A percentile compares a stretch with the other conserved stretches of the same genome.
Conservation (phyloP, 495 filamentous ascomycete genomes). For the Aspergillus avenaceus region DNA sequence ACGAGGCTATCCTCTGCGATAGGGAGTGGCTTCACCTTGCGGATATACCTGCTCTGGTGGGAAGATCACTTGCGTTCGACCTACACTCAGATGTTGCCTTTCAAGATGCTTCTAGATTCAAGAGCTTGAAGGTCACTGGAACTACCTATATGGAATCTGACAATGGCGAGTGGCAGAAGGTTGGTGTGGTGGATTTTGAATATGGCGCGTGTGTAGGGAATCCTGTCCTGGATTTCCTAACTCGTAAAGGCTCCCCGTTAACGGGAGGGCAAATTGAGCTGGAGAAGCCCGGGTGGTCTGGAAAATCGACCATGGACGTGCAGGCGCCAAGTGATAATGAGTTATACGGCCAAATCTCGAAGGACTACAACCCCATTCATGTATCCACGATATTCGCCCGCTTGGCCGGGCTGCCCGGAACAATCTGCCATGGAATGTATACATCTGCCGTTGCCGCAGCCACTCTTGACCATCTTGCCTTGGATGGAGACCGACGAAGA, state of each 20-base stretch:
- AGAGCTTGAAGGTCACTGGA: constrained; percentile 84
- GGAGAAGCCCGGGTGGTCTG: constrained; percentile 78
- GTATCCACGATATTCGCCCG: constrained; percentile 94
- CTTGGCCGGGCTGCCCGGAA: constrained; percentile 91
- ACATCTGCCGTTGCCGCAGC: constrained; percentile 90
- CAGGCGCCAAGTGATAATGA: constrained; percentile 73
- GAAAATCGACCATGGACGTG: constrained; percentile 61
- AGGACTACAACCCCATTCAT: constrained; percentile 98
- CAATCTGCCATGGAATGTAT: constrained; percentile 99
- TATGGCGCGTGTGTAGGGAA: constrained; percentile 88
- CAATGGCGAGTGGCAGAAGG: constrained; percentile 93
- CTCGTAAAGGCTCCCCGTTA: constrained; percentile 63
- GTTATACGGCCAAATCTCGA: constrained; percentile 93
- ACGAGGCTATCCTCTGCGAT: constrained; percentile 86
- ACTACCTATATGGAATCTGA: constrained; percentile 90
- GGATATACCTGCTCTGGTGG: constrained; percentile 77
- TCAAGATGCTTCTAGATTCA: constrained; percentile 91
- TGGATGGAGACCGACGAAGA: constrained; percentile 95
- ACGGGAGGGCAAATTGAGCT: background rate
- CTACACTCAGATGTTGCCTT: constrained; percentile 82
- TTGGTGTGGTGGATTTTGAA: constrained; percentile 90
- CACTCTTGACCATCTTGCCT: constrained; percentile 91
- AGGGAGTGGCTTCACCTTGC: constrained; percentile 96
- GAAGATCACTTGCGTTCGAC: constrained; percentile 91
- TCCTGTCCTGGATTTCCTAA: constrained; percentile 92